Conservation (phyloP, 768 basidiomycete species). For the Leccinellum luteum region DNA sequence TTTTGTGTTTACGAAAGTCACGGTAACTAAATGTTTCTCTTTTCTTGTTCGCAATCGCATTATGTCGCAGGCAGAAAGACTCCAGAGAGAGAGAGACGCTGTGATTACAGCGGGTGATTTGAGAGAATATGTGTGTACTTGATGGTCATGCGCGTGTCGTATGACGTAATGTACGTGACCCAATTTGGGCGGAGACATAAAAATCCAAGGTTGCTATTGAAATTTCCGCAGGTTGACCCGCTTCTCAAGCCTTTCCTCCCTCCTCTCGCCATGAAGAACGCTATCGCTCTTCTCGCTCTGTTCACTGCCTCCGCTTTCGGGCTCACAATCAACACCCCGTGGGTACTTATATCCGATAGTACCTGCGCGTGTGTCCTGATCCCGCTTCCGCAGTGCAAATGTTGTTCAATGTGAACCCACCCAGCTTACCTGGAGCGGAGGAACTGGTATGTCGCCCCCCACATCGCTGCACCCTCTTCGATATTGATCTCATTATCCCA, state of each 20-base stretch:
- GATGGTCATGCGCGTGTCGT: background rate
- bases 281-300: slow-evolving; percentile 38
- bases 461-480: background rate
- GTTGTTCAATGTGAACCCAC: slow-evolving; percentile 59
- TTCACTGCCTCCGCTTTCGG: slow-evolving; percentile 43
- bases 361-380: background rate
- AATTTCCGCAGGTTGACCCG: slow-evolving; percentile 17
- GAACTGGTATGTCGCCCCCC: slow-evolving; percentile 42
- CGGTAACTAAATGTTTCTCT: too few species aligned
- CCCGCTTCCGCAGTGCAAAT: slow-evolving; percentile 36
- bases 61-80: too few species aligned
- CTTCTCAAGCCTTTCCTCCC: slow-evolving; percentile 6
- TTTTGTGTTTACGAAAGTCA: background rate
- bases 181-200: slow-evolving; percentile 35
- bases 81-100: background rate
- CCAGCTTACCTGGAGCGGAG: slow-evolving; percentile 53
- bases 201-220: slow-evolving; percentile 17
- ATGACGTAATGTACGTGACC: slow-evolving; percentile 11
- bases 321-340: slow-evolving; percentile 73
- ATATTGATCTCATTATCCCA: slow-evolving; percentile 21
- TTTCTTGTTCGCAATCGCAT: too few species aligned
- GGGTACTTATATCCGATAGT: slow-evolving; percentile 27
- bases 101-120: slow-evolving; percentile 18
- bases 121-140: too few species aligned
- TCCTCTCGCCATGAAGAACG: slow-evolving; percentile 46